Evolutionary conservation across 106 monocot genomes (phyloP).

Genomic region (Platanthera guangdongensis): DNA sequence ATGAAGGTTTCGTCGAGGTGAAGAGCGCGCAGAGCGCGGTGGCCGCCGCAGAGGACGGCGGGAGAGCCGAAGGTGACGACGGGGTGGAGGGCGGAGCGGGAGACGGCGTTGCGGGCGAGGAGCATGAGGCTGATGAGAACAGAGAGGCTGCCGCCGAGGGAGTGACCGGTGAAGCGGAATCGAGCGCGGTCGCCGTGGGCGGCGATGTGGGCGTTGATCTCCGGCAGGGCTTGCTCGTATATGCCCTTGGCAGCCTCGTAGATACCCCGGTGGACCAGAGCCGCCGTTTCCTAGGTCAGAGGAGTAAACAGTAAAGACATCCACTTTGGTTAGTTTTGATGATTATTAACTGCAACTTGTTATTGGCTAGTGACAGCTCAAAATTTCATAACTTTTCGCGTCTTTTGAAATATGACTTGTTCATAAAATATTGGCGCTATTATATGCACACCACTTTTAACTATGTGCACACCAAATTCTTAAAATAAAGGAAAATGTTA

Average conservation of each 20-base stretch:
- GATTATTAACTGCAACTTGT: too few relatives aligned
- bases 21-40: conserved; percentile 27
- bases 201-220: conserved; percentile 37
- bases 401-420: too few relatives aligned
- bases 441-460: too few relatives aligned
- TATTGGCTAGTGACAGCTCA: too few relatives aligned
- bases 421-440: too few relatives aligned
- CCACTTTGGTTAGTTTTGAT: neutral
- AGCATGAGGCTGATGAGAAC: conserved; percentile 75
- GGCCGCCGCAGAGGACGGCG: conserved; percentile 68
- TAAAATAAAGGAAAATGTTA: too few relatives aligned
- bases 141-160: conserved; percentile 85
- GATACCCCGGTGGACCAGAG: conserved; percentile 85
- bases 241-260: conserved; percentile 95
- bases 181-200: conserved; percentile 34
- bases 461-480: too few relatives aligned
- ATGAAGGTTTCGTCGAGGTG: conserved; percentile 48
- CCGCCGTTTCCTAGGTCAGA: conserved; percentile 37
- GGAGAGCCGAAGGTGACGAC: conserved; percentile 87
- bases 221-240: conserved; percentile 74
- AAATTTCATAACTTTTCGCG: too few relatives aligned
- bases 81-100: conserved; percentile 31
- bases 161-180: conserved; percentile 73
- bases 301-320: neutral
- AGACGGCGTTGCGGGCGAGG: conserved; percentile 30